A percentile compares a stretch with the other conserved stretches of the same genome.
phyloP scores from a whole-genome alignment of 768 basidiomycete genomes.

The Mycena rosella region DNA sequence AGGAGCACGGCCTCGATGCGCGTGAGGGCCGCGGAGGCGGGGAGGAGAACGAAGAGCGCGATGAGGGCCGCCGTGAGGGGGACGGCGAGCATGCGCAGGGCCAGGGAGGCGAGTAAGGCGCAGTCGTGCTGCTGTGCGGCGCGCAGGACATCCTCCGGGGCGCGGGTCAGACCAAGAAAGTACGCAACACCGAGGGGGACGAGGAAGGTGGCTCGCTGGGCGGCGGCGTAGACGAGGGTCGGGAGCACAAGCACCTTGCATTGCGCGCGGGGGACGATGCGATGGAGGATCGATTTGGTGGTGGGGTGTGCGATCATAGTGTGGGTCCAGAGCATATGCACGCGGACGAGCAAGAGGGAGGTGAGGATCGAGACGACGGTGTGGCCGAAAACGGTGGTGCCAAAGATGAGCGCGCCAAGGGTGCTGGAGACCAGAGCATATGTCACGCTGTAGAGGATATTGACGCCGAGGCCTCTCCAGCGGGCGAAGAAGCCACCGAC shows the following conservation, averaged over 20 bases:
- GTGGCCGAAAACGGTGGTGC: too few species aligned
- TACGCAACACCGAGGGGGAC: neutral
- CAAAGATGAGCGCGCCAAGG: too few species aligned
- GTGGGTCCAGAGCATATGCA: constrained; percentile 22
- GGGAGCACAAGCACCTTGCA: constrained; percentile 10
- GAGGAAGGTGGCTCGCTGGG: constrained; percentile 16
- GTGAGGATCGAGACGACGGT: too few species aligned
- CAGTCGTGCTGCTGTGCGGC: neutral
- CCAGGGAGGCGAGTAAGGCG: constrained; percentile 1
- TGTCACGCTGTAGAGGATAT: too few species aligned
- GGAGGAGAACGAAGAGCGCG: constrained; percentile 9
- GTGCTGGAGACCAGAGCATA: too few species aligned
- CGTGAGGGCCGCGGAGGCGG: neutral
- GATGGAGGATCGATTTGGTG: constrained; percentile 3
- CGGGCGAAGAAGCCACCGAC: too few species aligned
- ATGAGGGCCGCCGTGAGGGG: neutral
- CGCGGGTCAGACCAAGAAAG: neutral
- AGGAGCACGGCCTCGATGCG: constrained; percentile 18
- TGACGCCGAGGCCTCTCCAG: too few species aligned
- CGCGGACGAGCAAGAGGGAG: constrained; percentile 13
- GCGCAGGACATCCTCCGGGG: neutral
- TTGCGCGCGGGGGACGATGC: constrained; percentile 4
- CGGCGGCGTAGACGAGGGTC: constrained; percentile 9
- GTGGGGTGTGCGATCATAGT: constrained; percentile 10
- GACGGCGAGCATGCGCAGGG: constrained; percentile 16